Evolutionary conservation across 371 early-diverging fungal species (phyloP).

Genomic region (Saksenaea vasiformis): DNA sequence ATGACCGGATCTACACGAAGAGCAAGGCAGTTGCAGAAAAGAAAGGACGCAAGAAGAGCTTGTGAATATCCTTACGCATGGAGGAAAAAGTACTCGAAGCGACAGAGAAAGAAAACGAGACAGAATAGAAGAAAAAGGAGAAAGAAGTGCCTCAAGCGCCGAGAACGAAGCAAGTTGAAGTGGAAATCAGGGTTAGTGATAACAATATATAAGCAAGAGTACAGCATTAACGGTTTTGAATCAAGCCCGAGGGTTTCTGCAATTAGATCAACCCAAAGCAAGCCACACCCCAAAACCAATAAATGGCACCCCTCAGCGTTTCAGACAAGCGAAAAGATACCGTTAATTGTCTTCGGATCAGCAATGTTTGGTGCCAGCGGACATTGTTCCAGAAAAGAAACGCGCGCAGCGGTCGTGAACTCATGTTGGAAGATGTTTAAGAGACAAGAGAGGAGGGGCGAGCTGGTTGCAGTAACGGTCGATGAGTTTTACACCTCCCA

Average conservation of each 20-base stretch:
- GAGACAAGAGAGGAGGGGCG: background rate
- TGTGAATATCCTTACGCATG: background rate
- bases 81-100: background rate
- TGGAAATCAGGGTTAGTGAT: background rate
- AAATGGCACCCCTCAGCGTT: background rate
- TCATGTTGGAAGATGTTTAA: background rate
- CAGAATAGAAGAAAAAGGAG: background rate
- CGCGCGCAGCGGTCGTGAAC: background rate
- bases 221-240: background rate
- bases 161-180: no score
- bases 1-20: constrained; percentile 12
- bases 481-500: background rate
- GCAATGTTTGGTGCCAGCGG: background rate
- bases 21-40: constrained; percentile 1
- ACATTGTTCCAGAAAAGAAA: background rate
- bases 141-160: background rate
- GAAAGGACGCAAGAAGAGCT: no score
- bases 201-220: background rate
- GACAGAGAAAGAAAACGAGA: background rate
- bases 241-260: background rate
- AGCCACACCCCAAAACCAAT: background rate
- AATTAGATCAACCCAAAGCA: background rate
- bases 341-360: background rate
- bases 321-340: background rate
- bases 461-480: background rate